Evolutionary conservation across 2,329 filamentous ascomycete genomes (phyloP), one percentile per base, ranked within the genome.

Genomic region (Penicillium sp.): DNA sequence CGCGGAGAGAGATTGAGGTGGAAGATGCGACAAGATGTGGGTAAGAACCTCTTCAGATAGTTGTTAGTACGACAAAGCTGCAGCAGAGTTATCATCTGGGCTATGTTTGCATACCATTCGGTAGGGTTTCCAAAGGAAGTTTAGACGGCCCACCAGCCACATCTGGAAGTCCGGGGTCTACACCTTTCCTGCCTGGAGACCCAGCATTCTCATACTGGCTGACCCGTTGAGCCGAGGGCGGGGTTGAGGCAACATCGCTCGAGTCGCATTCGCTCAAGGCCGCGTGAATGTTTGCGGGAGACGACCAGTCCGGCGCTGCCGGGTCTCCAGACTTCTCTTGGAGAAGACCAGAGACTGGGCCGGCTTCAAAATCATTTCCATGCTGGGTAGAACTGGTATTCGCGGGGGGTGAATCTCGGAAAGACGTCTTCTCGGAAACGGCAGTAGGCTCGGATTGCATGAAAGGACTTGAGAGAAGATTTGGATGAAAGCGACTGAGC

Each of bases 11-110:
- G 93, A 92, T 61, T 90, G 86, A 10, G 93, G 91, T 51, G 93
- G 89, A 52, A 99, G 81, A 77, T 98, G 90, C 39, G 95, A 96
- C 56, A 98, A 78, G 31, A 96, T 87, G 68, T 97, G 92, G 11
- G 91, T 96, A 74, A 98, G 76, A 56, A 98, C 88, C 82, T 99
- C 95, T 97, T 74, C 35, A 46, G 19, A 31, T 52, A 44, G 46
- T 22, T 44, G 52, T 62, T 61, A 64, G 58, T 35, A 48, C 29
- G 48, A 48, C 24, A 16, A 37, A 5, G 26, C 7, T 33, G 21
- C 13, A 57, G 51, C 33, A 22, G 19, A 27, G n/a, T 41, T 11
- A 6, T 14, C 5, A 41, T 22, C 19, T 21, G 11, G 33, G n/a
- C 9, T 14, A n/a, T 21, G 3, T 10, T 13, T 51, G 60, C 70